Percentiles rank a stretch among this genome's conserved stretches.
These are phyloP conservation scores for Orychophragmus violaceus DNA, from an alignment of 345 rosid genomes.

Conservation along the genomic window DNA sequence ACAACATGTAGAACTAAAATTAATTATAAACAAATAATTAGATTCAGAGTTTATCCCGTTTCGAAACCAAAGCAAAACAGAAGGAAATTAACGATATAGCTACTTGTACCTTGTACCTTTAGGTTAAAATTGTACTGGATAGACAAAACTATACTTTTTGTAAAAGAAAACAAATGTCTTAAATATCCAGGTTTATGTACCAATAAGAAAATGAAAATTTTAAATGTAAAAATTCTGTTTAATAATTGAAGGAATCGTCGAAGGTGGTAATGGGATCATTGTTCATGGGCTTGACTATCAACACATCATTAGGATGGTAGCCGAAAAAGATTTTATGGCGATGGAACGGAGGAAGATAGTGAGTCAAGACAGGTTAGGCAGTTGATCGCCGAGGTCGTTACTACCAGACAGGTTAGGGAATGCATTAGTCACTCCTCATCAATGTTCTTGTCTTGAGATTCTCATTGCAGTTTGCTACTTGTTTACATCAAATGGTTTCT, in stretches of 20 bases:
- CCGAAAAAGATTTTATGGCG: slow-evolving; percentile 43
- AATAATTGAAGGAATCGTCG: neutral
- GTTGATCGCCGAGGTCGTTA: slow-evolving; percentile 27
- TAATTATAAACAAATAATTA: too few relatives aligned
- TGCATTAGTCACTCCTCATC: slow-evolving; percentile 53
- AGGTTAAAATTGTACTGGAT: too few relatives aligned
- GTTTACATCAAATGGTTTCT: neutral
- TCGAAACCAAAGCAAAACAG: too few relatives aligned
- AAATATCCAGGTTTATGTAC: too few relatives aligned
- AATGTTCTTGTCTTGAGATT: slow-evolving; percentile 6
- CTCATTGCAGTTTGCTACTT: neutral
- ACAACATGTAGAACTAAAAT: too few relatives aligned
- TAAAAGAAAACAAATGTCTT: too few relatives aligned
- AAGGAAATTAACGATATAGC: too few relatives aligned
- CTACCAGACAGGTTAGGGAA: too few relatives aligned
- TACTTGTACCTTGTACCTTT: too few relatives aligned
- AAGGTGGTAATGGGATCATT: slow-evolving; percentile 34
- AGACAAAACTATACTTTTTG: too few relatives aligned
- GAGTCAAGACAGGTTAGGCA: slow-evolving; percentile 37
- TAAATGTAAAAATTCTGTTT: neutral
- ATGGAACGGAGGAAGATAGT: slow-evolving; percentile 21
- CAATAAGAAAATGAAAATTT: neutral
- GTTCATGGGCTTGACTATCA: slow-evolving; percentile 31
- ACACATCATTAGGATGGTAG: slow-evolving; percentile 38
- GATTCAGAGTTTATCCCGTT: too few relatives aligned